A percentile compares a stretch with the other conserved stretches of the same genome.
Conservation (phyloP, 352 stramenopile species). For the Phytophthora citricola region DNA sequence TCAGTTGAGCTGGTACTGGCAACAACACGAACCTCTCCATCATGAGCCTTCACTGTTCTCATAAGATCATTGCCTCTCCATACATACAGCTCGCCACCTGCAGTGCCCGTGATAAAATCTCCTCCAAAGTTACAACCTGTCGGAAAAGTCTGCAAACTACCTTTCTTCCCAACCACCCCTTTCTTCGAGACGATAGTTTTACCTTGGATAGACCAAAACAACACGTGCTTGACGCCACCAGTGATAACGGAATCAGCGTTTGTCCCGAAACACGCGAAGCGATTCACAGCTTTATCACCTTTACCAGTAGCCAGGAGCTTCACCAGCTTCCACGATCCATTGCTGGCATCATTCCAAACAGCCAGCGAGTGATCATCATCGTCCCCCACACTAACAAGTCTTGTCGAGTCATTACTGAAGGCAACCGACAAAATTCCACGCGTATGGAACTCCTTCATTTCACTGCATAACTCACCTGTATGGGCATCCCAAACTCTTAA, state of each 20-base stretch:
- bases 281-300: constrained; percentile 62
- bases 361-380: constrained; percentile 87
- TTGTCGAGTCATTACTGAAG: constrained; percentile 65
- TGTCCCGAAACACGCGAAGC: constrained; percentile 56
- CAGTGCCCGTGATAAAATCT: constrained; percentile 62
- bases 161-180: constrained; percentile 70
- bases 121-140: constrained; percentile 51
- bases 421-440: constrained; percentile 76
- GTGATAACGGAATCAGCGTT: constrained; percentile 55
- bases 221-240: constrained; percentile 68
- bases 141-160: constrained; percentile 56
- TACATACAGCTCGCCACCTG: constrained; percentile 63
- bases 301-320: constrained; percentile 56
- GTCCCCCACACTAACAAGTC: constrained; percentile 73
- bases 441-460: constrained; percentile 72
- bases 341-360: constrained; percentile 75
- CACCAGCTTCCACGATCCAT: constrained; percentile 67
- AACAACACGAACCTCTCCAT: constrained; percentile 58
- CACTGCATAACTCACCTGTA: constrained; percentile 65
- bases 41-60: constrained; percentile 70
- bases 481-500: constrained; percentile 89
- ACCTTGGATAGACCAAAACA: constrained; percentile 73
- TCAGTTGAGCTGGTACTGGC: constrained; percentile 21
- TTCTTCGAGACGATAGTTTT: constrained; percentile 62
- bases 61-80: constrained; percentile 60